phyloP scores from a whole-genome alignment of 495 filamentous ascomycete species.

The Neurospora discreta region DNA sequence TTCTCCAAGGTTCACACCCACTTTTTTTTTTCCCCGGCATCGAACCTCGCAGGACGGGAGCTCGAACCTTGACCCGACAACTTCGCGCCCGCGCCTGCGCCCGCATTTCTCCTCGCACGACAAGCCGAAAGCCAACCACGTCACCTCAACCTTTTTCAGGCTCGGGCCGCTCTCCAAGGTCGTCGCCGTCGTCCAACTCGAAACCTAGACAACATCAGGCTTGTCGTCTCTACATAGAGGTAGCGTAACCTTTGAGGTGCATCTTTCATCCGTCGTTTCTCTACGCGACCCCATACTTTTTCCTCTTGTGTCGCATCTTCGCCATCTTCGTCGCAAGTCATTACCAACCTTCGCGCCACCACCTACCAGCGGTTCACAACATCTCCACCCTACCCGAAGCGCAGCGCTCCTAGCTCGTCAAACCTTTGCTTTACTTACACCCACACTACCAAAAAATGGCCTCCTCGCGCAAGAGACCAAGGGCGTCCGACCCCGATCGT shows the following conservation, averaged over 20 bases:
- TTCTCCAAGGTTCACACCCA: not conserved
- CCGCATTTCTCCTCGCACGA: not conserved
- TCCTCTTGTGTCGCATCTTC: not conserved
- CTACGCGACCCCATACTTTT: not conserved
- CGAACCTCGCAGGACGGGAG: not conserved
- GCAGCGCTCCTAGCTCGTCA: not conserved
- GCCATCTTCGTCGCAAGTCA: not conserved
- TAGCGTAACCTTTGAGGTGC: not conserved
- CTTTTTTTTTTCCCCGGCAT: not conserved
- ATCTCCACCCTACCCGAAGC: not conserved
- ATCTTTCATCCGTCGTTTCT: not conserved
- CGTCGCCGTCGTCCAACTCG: not conserved
- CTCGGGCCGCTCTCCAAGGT: not conserved
- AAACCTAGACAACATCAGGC: not conserved
- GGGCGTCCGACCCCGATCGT: constrained; percentile 27
- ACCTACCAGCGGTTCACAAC: not conserved
- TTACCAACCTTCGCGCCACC: not conserved
- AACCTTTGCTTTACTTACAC: not conserved
- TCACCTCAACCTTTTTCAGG: not conserved
- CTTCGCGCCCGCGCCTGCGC: not conserved
- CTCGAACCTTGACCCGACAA: not conserved
- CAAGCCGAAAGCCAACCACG: not conserved
- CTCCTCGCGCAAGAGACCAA: constrained; percentile 33
- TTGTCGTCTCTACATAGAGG: not conserved
- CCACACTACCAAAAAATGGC: constrained; percentile 19